Conservation (phyloP, 371 early-diverging fungal genomes). For the Entomophthora muscae region DNA sequence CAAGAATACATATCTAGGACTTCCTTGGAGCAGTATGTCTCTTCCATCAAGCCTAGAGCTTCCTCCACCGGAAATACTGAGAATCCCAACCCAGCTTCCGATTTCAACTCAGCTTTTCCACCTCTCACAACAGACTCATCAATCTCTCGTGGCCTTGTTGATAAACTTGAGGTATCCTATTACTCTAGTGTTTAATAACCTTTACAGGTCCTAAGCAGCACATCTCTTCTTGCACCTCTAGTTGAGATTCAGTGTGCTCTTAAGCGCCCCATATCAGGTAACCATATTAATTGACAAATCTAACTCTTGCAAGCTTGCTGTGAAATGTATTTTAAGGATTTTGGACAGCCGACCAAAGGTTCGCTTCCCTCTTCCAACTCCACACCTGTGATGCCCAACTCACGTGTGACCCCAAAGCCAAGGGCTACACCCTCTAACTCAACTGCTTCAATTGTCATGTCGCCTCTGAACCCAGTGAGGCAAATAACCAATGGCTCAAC, state of each 20-base stretch:
- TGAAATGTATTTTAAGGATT: background rate
- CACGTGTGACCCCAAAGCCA: background rate
- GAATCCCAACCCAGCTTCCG: background rate
- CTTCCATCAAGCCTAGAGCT: background rate
- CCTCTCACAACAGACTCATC: background rate
- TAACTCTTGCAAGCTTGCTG: background rate
- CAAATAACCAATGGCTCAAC: background rate
- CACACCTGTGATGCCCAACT: background rate
- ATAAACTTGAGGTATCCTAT: background rate
- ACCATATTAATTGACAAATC: background rate
- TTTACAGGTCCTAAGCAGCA: background rate
- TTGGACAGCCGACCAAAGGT: background rate
- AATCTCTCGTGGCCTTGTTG: background rate
- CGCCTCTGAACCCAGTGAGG: background rate
- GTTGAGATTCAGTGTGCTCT: background rate
- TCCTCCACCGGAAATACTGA: background rate
- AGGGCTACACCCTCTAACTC: background rate
- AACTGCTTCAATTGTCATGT: background rate
- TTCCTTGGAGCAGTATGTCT: background rate
- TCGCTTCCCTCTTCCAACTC: background rate
- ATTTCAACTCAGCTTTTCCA: background rate
- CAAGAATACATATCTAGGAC: background rate
- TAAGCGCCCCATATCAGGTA: background rate
- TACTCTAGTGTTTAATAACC: background rate
- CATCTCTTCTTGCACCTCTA: background rate